Evolutionary conservation across 805 yeast genomes (phyloP), one percentile per base, ranked within the genome.

Genomic region (Helenozyma baotianmanensis): DNA sequence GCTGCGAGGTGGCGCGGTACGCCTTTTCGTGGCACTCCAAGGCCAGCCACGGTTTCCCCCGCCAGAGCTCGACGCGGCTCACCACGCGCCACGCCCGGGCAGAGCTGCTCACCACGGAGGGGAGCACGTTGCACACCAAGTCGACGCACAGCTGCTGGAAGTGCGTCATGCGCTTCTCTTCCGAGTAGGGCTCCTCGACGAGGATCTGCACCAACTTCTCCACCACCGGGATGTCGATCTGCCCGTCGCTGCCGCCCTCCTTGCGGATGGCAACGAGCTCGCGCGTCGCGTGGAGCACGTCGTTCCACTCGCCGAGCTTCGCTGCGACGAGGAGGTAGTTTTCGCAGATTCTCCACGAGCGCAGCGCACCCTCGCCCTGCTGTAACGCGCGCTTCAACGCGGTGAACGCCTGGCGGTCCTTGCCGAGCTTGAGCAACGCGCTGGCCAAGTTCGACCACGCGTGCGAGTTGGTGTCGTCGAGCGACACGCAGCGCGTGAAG

Each of bases 381-480:
- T 81, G 64, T 13, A 85, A 70, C 0, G 97, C 96, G 42, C 78
- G 78, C 50, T 82, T 78, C 46, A 90, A 65, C 1, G 98, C 96
- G 42, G 76, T 78, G 51, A 85, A 81, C 0, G 97, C 95, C 45
- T 87, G 95, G 42, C 74, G 72, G 14, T 74, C 57, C 55, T 84
- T 83, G 33, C 73, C 80, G 32, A 73, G 51, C 41, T 73, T 74
- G 24, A 88, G 60, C 34, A 85, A 69, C 0, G 96, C 80, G 9
- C 92, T 79, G 4, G 95, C 87, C 47, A 92, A 68, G 52, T 92
- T 92, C 9, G 95, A 80, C 98, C 98, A 92, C 2, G 95, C 77
- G 51, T 78, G 78, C 2, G 89, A 68, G 49, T 79, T 87, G 0
- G 80, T 71, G 15, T 84, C 95, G 54, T 88, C 96, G 23, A 89